Evolutionary conservation across 2,329 filamentous ascomycete species (phyloP).

Genomic region (Microdochium nivale): DNA sequence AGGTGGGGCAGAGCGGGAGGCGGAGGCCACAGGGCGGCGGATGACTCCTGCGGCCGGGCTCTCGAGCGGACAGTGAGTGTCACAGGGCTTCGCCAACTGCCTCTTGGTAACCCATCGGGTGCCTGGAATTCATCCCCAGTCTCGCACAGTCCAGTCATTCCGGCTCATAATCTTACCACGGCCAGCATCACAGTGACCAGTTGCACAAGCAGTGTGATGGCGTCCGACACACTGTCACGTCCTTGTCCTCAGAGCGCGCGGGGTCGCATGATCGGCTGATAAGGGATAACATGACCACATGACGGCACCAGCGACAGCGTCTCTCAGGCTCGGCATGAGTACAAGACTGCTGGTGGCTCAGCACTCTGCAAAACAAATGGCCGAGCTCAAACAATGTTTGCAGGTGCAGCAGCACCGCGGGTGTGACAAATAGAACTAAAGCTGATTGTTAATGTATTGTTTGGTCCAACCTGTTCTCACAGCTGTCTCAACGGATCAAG

Average conservation of each 20-base stretch:
- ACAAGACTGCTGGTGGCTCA: too few relatives aligned
- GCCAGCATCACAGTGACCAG: not conserved
- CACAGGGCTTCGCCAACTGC: not conserved
- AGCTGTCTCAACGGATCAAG: conserved; percentile 53
- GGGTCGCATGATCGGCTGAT: not conserved
- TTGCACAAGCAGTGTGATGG: not conserved
- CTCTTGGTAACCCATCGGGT: not conserved
- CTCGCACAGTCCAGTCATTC: not conserved
- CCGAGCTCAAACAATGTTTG: too few relatives aligned
- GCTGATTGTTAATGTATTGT: not conserved
- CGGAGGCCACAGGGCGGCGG: not conserved
- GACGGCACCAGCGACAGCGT: too few relatives aligned
- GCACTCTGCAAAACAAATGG: too few relatives aligned
- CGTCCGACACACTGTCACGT: not conserved
- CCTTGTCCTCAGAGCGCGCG: not conserved
- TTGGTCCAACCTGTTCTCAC: not conserved
- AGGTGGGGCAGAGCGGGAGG: not conserved
- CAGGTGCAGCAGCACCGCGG: not conserved
- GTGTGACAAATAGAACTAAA: not conserved
- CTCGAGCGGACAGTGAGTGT: not conserved
- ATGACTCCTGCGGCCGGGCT: not conserved
- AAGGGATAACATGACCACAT: not conserved
- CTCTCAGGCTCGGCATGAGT: too few relatives aligned
- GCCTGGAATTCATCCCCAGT: not conserved
- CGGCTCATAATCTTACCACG: not conserved